Evolutionary conservation across 2,329 filamentous ascomycete species (phyloP).

Genomic region (Corynespora cassiicola): DNA sequence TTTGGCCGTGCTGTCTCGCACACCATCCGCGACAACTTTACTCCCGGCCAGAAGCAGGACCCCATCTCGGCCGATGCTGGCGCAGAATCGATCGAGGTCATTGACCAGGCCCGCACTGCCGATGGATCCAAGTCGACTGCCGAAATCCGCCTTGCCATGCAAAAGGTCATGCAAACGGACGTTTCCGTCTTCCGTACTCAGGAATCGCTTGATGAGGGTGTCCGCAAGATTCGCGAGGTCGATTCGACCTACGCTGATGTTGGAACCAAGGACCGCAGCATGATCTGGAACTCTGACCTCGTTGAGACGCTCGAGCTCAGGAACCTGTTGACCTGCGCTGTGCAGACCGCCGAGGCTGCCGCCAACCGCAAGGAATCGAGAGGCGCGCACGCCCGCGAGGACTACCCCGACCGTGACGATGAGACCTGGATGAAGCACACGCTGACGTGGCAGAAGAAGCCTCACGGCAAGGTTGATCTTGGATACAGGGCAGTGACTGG

Average conservation of each 20-base stretch:
- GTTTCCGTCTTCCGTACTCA: constrained; percentile 97
- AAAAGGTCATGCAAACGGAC: constrained; percentile 98
- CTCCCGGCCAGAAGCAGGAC: constrained; percentile 79
- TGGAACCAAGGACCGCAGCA: constrained; percentile 96
- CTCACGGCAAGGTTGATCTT: constrained; percentile 86
- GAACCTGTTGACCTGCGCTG: constrained; percentile 95
- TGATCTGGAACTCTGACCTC: constrained; percentile 99
- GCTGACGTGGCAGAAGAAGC: constrained; percentile 91
- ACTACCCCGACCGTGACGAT: constrained; percentile 94
- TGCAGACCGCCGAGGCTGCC: constrained; percentile 89
- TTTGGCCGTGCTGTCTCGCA: constrained; percentile 98
- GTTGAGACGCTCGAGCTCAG: constrained; percentile 95
- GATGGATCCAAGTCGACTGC: constrained; percentile 86
- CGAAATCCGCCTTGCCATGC: constrained; percentile 90
- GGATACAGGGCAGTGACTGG: constrained; percentile 83
- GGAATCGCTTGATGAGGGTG: constrained; percentile 91
- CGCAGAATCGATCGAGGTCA: constrained; percentile 82
- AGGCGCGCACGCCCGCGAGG: constrained; percentile 95
- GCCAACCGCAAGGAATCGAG: constrained; percentile 96
- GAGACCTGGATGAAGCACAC: constrained; percentile 99
- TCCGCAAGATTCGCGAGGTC: constrained; percentile 83
- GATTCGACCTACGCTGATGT: constrained; percentile 82
- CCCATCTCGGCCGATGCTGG: constrained; percentile 84
- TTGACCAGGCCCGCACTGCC: constrained; percentile 85
- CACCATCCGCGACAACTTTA: constrained; percentile 94